Percentiles rank a stretch among this genome's conserved stretches.
Conservation (phyloP, 371 early-diverging fungal genomes). For the Rhizopus delemar region DNA sequence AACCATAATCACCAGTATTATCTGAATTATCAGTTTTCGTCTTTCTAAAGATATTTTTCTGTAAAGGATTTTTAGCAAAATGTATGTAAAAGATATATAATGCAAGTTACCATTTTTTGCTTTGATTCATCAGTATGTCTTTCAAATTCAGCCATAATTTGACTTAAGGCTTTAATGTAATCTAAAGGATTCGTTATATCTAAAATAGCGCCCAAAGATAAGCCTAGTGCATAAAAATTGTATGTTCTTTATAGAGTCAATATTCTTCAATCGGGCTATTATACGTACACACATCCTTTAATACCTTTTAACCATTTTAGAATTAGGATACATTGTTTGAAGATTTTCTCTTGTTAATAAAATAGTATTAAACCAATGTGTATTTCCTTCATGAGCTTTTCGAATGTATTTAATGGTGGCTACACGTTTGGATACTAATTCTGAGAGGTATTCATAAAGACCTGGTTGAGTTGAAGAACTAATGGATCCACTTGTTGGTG, state of each 20-base stretch:
- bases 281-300: conserved; percentile 11
- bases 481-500: conserved; percentile 7
- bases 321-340: conserved; percentile 35
- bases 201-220: conserved; percentile 63
- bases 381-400: conserved; percentile 56
- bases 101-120: conserved; percentile 52
- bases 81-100: neutral
- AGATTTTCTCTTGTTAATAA: conserved; percentile 57
- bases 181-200: conserved; percentile 65
- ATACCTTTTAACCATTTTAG: conserved; percentile 48
- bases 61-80: neutral
- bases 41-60: conserved; percentile 64
- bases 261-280: conserved; percentile 1
- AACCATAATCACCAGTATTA: conserved; percentile 44
- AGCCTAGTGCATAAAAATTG: conserved; percentile 64
- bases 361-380: conserved; percentile 65
- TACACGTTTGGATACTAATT: conserved; percentile 67
- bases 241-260: conserved; percentile 36
- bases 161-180: conserved; percentile 63
- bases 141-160: conserved; percentile 63
- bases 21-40: conserved; percentile 37
- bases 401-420: conserved; percentile 67
- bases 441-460: conserved; percentile 52
- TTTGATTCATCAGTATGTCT: conserved; percentile 52
- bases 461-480: conserved; percentile 28